A percentile compares a stretch with the other conserved stretches of the same genome.
These are phyloP conservation scores for Atalantia buxifolia DNA, from an alignment of 345 rosid species.

Conservation along the genomic window DNA sequence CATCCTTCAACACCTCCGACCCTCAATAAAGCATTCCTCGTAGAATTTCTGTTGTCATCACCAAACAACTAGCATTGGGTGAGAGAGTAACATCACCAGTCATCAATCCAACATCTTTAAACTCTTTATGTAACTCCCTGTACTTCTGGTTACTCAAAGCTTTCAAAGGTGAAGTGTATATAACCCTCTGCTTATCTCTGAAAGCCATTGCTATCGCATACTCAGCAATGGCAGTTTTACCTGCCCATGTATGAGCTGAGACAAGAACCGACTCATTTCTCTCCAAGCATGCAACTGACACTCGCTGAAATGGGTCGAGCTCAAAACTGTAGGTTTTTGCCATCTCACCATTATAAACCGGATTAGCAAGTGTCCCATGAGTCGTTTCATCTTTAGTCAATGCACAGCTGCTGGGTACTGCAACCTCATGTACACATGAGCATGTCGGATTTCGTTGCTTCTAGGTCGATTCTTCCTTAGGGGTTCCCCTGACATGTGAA, in stretches of 20 bases:
- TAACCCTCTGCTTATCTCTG: constrained; percentile 90
- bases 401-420: constrained; percentile 61
- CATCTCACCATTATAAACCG: constrained; percentile 66
- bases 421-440: constrained; percentile 91
- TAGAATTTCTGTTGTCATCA: constrained; percentile 96
- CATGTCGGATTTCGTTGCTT: constrained; percentile 54
- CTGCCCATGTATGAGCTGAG: constrained; percentile 92
- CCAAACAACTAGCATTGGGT: constrained; percentile 92
- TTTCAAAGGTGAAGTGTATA: constrained; percentile 91
- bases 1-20: constrained; percentile 92
- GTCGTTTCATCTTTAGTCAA: constrained; percentile 52
- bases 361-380: constrained; percentile 61
- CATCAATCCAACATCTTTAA: constrained; percentile 92
- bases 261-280: constrained; percentile 91
- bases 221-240: constrained; percentile 98
- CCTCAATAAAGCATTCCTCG: constrained; percentile 96
- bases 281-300: constrained; percentile 86
- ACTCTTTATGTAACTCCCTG: constrained; percentile 90
- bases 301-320: constrained; percentile 52
- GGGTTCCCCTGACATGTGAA: constrained; percentile 27
- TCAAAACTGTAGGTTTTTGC: constrained; percentile 72
- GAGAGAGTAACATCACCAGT: constrained; percentile 96
- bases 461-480: constrained; percentile 34
- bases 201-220: constrained; percentile 96
- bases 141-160: constrained; percentile 98